These are phyloP conservation scores for Planoprotostelium fungivorum DNA, from an alignment of 78 protist genomes.

Conservation along the genomic window DNA sequence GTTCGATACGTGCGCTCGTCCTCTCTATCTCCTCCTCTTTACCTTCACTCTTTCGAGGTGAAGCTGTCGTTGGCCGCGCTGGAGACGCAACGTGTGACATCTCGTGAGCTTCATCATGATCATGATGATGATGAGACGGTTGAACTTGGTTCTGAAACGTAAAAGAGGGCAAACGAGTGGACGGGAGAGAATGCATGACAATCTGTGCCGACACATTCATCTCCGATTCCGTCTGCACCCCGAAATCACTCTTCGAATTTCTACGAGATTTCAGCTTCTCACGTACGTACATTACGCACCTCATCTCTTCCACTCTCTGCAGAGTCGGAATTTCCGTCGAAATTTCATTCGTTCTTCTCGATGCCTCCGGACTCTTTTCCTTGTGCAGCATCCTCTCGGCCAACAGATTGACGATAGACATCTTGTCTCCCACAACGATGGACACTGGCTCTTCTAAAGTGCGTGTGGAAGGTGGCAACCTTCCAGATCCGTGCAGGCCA, in stretches of 20 bases:
- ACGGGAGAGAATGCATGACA: neutral
- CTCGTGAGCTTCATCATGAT: too few species aligned
- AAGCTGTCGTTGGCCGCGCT: too few species aligned
- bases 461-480: too few species aligned
- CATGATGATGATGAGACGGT: too few species aligned
- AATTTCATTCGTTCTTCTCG: neutral
- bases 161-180: neutral
- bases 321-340: too few species aligned
- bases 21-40: neutral
- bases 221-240: neutral
- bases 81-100: too few species aligned
- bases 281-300: too few species aligned
- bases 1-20: neutral
- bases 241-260: too few species aligned
- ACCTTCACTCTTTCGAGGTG: neutral
- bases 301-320: too few species aligned
- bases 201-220: neutral
- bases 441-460: neutral
- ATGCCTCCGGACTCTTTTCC: too few species aligned
- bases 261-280: too few species aligned
- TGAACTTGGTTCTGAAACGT: neutral
- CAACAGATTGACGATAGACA: neutral
- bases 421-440: neutral
- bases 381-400: neutral
- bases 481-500: too few species aligned